Evolutionary conservation across 768 basidiomycete species (phyloP), one percentile per base, ranked within the genome.

Genomic region (Trametes punicea): DNA sequence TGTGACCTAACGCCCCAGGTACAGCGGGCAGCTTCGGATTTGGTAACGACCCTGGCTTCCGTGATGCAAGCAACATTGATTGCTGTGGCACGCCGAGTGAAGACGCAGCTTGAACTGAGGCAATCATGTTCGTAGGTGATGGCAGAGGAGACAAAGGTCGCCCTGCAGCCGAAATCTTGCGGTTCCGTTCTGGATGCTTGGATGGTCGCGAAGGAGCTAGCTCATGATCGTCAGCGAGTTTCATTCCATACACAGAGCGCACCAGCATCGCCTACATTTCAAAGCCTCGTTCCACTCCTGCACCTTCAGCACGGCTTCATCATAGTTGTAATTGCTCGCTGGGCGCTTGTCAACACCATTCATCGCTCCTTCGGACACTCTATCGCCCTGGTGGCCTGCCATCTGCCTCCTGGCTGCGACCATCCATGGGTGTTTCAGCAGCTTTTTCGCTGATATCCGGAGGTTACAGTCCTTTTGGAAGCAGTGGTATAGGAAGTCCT

Each of bases 211-310:
- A 81, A 29, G 89, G 89, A 20, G 89, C 89, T 90, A 54, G 15
- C n/a, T 42, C 1, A 55, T 46, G 39, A 30, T 51, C 55, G 42
- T 60, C 52, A 51, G 60, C 45, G 18, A 3, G 31, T 38, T 31
- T 34, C 15, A n/a, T 7, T 15, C 26, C 26, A 21, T 11, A 50
- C 23, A 33, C 16, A 47, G 15, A 50, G n/a, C n/a, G n/a, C n/a
- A n/a, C n/a, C n/a, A n/a, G 40, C 10, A 48, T 44, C 4, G 65
- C 75, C 65, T 69, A 94, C 92, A 93, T 72, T 91, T 93, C 55
- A 98, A 75, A 0, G 95, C 96, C 69, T 98, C 92, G 65, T 99
- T 99, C 95, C 96, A 99, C 71, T 98, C 93, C 70, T 98, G 96
- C 23, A 99, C 96, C 69, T 91, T 86, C 63, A 93, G 77, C 30